A percentile compares a stretch with the other conserved stretches of the same genome.
Evolutionary conservation across 305 asterid genomes (phyloP).

Genomic region (Solanum hybrid): DNA sequence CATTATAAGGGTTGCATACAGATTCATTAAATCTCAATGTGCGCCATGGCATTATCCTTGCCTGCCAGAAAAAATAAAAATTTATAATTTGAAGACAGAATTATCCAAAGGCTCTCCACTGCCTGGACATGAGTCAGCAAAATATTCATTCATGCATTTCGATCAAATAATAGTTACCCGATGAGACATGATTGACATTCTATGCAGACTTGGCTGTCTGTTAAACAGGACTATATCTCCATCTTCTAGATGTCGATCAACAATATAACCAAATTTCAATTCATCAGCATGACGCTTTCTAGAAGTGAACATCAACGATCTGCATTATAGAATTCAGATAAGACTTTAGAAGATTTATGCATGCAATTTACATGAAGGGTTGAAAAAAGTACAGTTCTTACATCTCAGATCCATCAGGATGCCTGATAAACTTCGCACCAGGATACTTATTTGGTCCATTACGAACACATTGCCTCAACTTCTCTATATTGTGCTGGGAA

Average conservation of each 20-base stretch:
- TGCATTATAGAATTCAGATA: conserved; percentile 21
- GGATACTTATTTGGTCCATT: conserved; percentile 90
- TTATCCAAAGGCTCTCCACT: neutral
- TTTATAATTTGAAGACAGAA: neutral
- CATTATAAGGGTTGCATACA: conserved; percentile 95
- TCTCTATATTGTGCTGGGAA: conserved; percentile 85
- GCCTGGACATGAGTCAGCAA: neutral
- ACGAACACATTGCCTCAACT: conserved; percentile 79
- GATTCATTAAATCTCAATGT: conserved; percentile 94
- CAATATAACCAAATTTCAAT: conserved; percentile 71
- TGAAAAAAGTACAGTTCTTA: conserved; percentile 23
- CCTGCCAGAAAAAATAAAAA: conserved; percentile 35
- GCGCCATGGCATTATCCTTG: conserved; percentile 99
- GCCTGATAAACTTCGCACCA: conserved; percentile 70
- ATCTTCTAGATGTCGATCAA: conserved; percentile 83
- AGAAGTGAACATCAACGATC: conserved; percentile 44
- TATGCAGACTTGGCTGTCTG: conserved; percentile 94
- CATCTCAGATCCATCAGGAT: conserved; percentile 70
- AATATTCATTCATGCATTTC: neutral
- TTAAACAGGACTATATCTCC: conserved; percentile 81
- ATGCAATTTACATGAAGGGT: neutral
- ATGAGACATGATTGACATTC: conserved; percentile 95
- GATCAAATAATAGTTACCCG: conserved; percentile 40
- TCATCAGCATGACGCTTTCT: conserved; percentile 72
- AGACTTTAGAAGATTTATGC: neutral